These are phyloP conservation scores for Monosporascus sp. DNA, from an alignment of 2,329 filamentous ascomycete genomes.

Conservation along the genomic window DNA sequence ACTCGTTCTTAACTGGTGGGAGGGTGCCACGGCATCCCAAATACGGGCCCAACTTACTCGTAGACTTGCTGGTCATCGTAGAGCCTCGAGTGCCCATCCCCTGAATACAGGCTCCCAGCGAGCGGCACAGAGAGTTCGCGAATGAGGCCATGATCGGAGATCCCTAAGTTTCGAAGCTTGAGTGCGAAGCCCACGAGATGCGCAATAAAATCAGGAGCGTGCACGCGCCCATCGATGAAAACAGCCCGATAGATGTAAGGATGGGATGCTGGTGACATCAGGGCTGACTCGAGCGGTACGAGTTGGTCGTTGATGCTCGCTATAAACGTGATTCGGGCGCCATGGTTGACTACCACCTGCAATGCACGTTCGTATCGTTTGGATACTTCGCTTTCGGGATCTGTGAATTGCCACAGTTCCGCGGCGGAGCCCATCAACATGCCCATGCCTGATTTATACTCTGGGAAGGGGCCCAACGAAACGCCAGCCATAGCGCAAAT, in stretches of 20 bases:
- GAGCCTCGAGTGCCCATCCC: constrained; percentile 87
- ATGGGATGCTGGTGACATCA: constrained; percentile 79
- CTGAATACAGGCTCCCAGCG: constrained; percentile 84
- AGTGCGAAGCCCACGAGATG: constrained; percentile 89
- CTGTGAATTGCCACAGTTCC: constrained; percentile 90
- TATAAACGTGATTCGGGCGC: constrained; percentile 78
- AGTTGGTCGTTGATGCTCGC: constrained; percentile 97
- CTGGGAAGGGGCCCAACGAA: constrained; percentile 85
- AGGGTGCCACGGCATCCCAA: constrained; percentile 2
- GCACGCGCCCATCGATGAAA: constrained; percentile 88
- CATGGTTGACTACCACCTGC: constrained; percentile 68
- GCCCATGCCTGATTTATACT: constrained; percentile 82
- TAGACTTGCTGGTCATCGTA: constrained; percentile 90
- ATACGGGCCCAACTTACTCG: constrained; percentile 43
- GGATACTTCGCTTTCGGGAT: constrained; percentile 75
- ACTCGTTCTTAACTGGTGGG: constrained; percentile 1
- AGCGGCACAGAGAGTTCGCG: constrained; percentile 83
- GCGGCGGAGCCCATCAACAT: constrained; percentile 86
- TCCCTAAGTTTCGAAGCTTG: constrained; percentile 87
- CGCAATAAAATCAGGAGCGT: constrained; percentile 89
- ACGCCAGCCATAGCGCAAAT: constrained; percentile 87
- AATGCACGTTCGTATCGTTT: constrained; percentile 74
- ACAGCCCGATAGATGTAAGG: constrained; percentile 95
- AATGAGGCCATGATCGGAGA: constrained; percentile 89
- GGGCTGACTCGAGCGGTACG: constrained; percentile 88